Conservation (phyloP, 306 rosid species). For the Lathyrus tuberosus region DNA sequence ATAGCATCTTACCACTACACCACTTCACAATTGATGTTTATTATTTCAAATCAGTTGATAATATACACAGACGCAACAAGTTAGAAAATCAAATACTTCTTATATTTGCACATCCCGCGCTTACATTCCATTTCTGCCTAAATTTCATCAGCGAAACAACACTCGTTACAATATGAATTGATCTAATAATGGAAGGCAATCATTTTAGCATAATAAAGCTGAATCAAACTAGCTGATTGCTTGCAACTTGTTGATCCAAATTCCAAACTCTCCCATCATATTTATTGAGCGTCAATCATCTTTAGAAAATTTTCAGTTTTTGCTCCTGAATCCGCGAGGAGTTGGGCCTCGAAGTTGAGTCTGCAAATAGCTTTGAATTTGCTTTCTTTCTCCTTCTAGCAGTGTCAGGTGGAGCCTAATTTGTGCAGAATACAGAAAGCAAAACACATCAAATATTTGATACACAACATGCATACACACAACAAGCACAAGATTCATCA, state of each 20-base stretch:
- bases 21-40: too few species aligned
- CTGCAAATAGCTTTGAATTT: conserved; percentile 58
- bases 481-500: conserved; percentile 30
- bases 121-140: too few species aligned
- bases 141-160: conserved; percentile 33
- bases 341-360: conserved; percentile 71
- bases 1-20: too few species aligned
- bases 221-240: conserved; percentile 17
- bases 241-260: conserved; percentile 24
- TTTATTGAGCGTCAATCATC: conserved; percentile 26
- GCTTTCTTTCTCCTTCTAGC: conserved; percentile 83
- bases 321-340: conserved; percentile 87
- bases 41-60: too few species aligned
- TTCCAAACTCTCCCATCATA: conserved; percentile 15
- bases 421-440: conserved; percentile 29
- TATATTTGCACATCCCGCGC: conserved; percentile 34
- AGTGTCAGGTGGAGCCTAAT: conserved; percentile 75
- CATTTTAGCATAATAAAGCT: conserved; percentile 17
- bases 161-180: too few species aligned
- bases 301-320: conserved; percentile 48
- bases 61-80: too few species aligned
- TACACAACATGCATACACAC: conserved; percentile 16
- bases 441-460: conserved; percentile 30
- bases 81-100: conserved; percentile 24
- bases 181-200: conserved; percentile 23